Base-by-base conservation (phyloP, 1,284 basidiomycete species). In the Volvariella surrecta region DNA sequence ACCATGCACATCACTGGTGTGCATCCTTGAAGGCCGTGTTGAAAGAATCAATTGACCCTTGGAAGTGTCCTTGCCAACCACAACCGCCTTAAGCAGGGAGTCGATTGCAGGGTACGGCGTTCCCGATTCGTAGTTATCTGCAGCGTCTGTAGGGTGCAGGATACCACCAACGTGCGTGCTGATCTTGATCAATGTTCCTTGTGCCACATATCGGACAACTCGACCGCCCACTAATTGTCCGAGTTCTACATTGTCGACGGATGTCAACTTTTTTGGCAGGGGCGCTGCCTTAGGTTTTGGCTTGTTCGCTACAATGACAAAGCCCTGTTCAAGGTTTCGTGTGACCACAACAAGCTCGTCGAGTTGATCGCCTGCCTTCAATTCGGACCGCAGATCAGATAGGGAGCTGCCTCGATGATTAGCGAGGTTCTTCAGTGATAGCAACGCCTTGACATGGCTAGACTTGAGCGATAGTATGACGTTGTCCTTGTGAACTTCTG, bases 371-470 rank as follows among this genome's bases (percentile, higher is more conserved):
- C 89, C 89, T 31, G 71, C 66, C 54, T 84, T 79, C 39, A 98
- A 66, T 2, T 69, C 62, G 1, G 68, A 64, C 18, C 80, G 78
- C 16, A 96, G 68, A 52, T 89, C 83, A n/a, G 83, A 70, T 9
- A 86, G 67, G 1, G 81, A 71, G 9, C 79, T 63, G 16, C 70
- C 71, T 17, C 89, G 79, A 55, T 84, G 77, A 51, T 89, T 89
- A n/a, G 94, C 91, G 38, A 98, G 70, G 51, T 90, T 89, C 54
- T 83, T 83, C 39, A 95, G 69, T 2, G 93, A 92, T 13, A 98
- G 66, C 13, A 98, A 71, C 0, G 90, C 93, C 20, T 82, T 82
- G 35, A 88, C 73, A 51, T 79, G 73, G 9, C 75, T 79, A 1
- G 87, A 82, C 44, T 80, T 68, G 24, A 95, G 73, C 3, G 74